Evolutionary conservation across 371 early-diverging fungal genomes (phyloP), one percentile per base, ranked within the genome.

Genomic region (Entomophthora muscae): DNA sequence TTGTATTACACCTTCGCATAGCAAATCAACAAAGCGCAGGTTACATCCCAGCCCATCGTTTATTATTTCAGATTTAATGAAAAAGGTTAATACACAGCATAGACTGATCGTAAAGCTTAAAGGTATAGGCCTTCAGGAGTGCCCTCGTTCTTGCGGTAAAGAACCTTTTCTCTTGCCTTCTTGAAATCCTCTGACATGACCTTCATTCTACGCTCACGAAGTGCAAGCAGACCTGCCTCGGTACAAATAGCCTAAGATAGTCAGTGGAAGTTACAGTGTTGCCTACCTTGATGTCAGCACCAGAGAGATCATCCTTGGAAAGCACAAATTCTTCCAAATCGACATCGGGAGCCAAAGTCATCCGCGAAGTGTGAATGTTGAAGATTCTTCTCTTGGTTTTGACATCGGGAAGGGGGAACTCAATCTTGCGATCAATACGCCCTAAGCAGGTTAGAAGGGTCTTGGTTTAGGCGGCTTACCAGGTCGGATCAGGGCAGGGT

Each of bases 371-470:
- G 72, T 99, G 99, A 66, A 99, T 99, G 68, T 88, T 83, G 77
- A 99, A 99, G 70, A 99, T 99, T 59, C 93, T 85, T 61, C 96
- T 86, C 81, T 98, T 99, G 31, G 99, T 98, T 75, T 95, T 96
- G 59, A 93, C 88, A 72, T 99, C 98, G 7, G 99, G 99, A 70
- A 98, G 71, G 21, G 98, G 97, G 86, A 99, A 99, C 74, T 99
- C 99, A 65, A 99, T 99, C 80, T 99, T 99, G 67, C 99, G 89
- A 73, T 99, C 99, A 70, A 99, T 99, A 80, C 99, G 91, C 32
- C 85, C 78, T 71, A 65, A 54, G 0, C 57, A 1, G 57, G 22
- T 55, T 23, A 54, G 28, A 64, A 22, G 21, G 55, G 24, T 0
- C 17, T 28, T 42, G 28, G 29, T 42, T 29, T 52, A n/a, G 60